These are phyloP conservation scores for Boechera stricta DNA, from an alignment of 345 rosid genomes.

Conservation along the genomic window DNA sequence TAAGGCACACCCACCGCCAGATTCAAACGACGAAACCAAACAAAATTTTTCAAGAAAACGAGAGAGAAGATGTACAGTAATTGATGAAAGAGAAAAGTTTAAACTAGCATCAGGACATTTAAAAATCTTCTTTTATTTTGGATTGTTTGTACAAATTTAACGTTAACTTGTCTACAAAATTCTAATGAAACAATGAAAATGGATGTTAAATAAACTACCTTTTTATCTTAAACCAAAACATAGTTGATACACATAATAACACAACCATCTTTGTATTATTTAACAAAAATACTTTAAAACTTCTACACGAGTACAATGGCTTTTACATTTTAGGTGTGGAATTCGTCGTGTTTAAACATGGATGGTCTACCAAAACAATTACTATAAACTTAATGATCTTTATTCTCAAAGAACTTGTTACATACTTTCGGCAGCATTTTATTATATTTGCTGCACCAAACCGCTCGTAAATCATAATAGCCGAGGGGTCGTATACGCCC, in stretches of 20 bases:
- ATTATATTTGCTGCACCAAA: conserved; percentile 6
- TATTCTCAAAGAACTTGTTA: background rate
- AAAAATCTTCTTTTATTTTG: background rate
- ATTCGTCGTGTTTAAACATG: background rate
- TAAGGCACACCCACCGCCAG: too few species aligned
- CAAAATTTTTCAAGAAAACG: too few species aligned
- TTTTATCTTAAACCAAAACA: background rate
- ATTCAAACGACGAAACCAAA: too few species aligned
- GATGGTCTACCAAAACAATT: conserved; percentile 17
- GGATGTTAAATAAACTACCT: background rate
- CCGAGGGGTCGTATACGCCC: background rate
- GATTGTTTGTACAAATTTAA: background rate
- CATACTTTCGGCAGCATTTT: conserved; percentile 26
- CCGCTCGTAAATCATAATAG: background rate
- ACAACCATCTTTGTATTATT: background rate
- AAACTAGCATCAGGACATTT: background rate
- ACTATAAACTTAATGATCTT: background rate
- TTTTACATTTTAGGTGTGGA: conserved; percentile 5
- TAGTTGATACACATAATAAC: background rate
- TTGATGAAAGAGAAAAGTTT: too few species aligned
- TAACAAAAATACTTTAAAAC: background rate
- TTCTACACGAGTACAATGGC: background rate
- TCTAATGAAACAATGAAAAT: background rate
- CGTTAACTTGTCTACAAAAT: background rate
- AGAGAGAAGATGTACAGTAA: too few species aligned